phyloP scores from a whole-genome alignment of 73 alveolate species.

The Paramecium pentaurelia region DNA sequence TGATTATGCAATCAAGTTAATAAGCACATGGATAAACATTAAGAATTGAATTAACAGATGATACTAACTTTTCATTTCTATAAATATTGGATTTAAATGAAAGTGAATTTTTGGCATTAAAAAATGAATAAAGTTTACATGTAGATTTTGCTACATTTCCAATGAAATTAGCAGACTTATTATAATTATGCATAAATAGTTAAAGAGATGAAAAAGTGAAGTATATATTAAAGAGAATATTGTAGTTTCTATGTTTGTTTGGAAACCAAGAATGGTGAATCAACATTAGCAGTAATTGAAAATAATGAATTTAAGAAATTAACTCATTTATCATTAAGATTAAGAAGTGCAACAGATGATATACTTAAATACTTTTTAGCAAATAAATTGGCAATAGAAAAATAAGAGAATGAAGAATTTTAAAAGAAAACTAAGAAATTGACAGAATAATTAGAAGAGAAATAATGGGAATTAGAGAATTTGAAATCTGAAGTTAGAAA shows the following conservation, averaged over 20 bases:
- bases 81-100: constrained; percentile 48
- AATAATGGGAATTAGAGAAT: not conserved
- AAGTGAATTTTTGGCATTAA: constrained; percentile 43
- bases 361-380: constrained; percentile 42
- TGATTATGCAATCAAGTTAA: constrained; percentile 30
- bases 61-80: constrained; percentile 26
- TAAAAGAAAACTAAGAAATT: constrained; percentile 2
- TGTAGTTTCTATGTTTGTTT: constrained; percentile 34
- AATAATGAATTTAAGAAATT: constrained; percentile 57
- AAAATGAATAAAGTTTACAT: constrained; percentile 54
- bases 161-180: constrained; percentile 45
- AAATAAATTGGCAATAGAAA: not conserved
- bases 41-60: constrained; percentile 57
- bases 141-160: constrained; percentile 61
- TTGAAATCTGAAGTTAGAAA: constrained; percentile 14
- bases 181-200: constrained; percentile 46
- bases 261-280: constrained; percentile 55
- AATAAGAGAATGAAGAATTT: constrained; percentile 40
- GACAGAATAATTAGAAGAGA: constrained; percentile 18
- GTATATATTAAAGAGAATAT: not conserved
- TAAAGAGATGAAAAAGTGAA: constrained; percentile 49
- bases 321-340: constrained; percentile 50
- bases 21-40: constrained; percentile 52
- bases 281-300: constrained; percentile 35
- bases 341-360: constrained; percentile 62